Conservation (phyloP, 2,329 filamentous ascomycete species). For the Daldinia eschscholtzii region DNA sequence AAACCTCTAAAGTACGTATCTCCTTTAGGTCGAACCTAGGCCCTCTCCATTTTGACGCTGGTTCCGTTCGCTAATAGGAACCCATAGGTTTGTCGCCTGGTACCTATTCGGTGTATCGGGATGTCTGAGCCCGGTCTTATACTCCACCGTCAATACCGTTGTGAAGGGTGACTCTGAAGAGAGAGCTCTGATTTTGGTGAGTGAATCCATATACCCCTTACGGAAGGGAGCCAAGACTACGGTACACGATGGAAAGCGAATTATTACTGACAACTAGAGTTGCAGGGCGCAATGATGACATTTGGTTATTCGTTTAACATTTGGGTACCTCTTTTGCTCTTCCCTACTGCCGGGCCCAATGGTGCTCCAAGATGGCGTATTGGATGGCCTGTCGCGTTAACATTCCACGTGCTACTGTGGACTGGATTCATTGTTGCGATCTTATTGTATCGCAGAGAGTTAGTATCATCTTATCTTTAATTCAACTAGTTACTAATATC, state of each 20-base stretch:
- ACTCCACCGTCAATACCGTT: slow-evolving; percentile 59
- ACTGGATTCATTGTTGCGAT: slow-evolving; percentile 56
- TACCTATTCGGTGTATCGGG: slow-evolving; percentile 57
- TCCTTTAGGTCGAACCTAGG: not conserved
- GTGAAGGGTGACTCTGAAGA: slow-evolving; percentile 58
- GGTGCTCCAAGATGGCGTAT: slow-evolving; percentile 62
- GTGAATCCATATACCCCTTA: slow-evolving; percentile 10
- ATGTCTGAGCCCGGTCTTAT: slow-evolving; percentile 58
- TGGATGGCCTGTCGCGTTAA: slow-evolving; percentile 62
- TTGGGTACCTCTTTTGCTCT: slow-evolving; percentile 59
- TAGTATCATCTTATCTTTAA: slow-evolving; percentile 19
- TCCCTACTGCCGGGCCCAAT: slow-evolving; percentile 57
- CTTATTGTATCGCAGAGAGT: slow-evolving; percentile 52
- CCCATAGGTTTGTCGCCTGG: slow-evolving; percentile 57
- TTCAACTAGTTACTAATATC: slow-evolving; percentile 11
- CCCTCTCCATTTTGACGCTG: not conserved
- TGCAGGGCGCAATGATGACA: slow-evolving; percentile 60
- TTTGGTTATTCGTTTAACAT: slow-evolving; percentile 61
- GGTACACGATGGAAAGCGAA: not conserved
- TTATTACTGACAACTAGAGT: not conserved
- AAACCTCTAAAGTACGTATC: slow-evolving; percentile 58
- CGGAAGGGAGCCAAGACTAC: not conserved
- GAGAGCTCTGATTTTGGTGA: slow-evolving; percentile 55
- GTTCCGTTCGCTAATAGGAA: not conserved
- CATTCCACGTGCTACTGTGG: slow-evolving; percentile 61